A percentile compares a stretch with the other conserved stretches of the same genome.
Evolutionary conservation across 106 monocot genomes (phyloP).

Genomic region (Allium cepa): DNA sequence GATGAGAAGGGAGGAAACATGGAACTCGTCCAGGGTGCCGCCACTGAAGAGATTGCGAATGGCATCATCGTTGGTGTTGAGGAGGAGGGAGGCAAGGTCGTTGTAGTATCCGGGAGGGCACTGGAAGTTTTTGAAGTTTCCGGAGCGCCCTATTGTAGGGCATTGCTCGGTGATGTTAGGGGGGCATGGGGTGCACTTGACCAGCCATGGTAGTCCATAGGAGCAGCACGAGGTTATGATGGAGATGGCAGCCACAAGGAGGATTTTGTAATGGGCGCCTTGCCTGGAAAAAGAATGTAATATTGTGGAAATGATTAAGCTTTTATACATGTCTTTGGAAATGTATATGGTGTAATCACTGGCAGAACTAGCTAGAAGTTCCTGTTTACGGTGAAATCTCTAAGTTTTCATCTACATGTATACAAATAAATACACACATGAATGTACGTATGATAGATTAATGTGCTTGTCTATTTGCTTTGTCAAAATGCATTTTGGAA

Average conservation of each 20-base stretch:
- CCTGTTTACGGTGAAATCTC: no score
- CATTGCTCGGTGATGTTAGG: conserved; percentile 34
- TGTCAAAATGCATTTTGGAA: no score
- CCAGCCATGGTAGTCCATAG: conserved; percentile 88
- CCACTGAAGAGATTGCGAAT: conserved; percentile 76
- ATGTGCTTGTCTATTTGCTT: no score
- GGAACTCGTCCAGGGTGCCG: conserved; percentile 54
- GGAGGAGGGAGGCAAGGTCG: conserved; percentile 80
- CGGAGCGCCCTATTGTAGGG: conserved; percentile 66
- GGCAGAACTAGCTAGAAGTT: no score
- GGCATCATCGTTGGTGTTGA: conserved; percentile 90
- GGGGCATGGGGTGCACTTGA: conserved; percentile 66
- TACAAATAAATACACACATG: no score
- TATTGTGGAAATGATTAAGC: background rate
- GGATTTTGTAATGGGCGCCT: conserved; percentile 68
- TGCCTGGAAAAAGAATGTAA: conserved; percentile 36
- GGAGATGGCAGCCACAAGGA: conserved; percentile 60
- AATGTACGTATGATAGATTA: no score
- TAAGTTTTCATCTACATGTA: no score
- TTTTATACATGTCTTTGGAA: background rate
- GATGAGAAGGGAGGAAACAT: conserved; percentile 43
- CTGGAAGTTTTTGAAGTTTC: conserved; percentile 83
- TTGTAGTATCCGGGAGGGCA: conserved; percentile 87
- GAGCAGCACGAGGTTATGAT: conserved; percentile 75
- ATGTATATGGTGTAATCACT: no score